phyloP scores from a whole-genome alignment of 257 asterid genomes.

The Solanum megistacrolobum region DNA sequence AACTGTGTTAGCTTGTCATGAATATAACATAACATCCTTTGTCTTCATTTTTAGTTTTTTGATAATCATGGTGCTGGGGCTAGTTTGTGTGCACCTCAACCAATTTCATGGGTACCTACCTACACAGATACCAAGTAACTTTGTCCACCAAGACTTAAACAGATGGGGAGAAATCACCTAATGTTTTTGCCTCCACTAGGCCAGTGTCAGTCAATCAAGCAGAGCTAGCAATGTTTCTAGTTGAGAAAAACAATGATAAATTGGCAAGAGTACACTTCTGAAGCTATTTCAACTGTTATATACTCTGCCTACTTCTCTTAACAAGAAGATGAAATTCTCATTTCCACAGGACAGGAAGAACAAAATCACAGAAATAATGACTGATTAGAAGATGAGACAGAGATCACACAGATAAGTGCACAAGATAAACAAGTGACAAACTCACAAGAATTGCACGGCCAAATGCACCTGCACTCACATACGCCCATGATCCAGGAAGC shows the following conservation, averaged over 20 bases:
- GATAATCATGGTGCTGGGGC: background rate
- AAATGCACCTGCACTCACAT: slow-evolving; percentile 97
- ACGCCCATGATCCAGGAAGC: slow-evolving; percentile 99
- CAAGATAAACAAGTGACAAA: background rate
- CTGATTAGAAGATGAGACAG: background rate
- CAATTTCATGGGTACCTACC: background rate
- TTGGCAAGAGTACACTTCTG: background rate
- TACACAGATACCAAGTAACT: background rate
- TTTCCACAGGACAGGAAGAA: background rate
- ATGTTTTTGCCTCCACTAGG: background rate
- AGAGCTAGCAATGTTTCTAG: background rate
- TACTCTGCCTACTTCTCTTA: background rate
- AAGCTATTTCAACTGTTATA: background rate
- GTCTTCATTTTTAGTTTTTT: background rate
- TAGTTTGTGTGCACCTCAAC: background rate
- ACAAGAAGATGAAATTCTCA: background rate
- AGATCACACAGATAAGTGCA: background rate
- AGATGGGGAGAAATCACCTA: background rate
- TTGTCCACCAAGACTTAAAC: background rate
- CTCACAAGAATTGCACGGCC: slow-evolving; percentile 94
- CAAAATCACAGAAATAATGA: background rate
- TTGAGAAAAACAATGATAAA: background rate
- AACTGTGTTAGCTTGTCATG: background rate
- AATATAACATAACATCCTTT: background rate
- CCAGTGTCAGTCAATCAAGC: background rate